Evolutionary conservation across 1,139 yeast species (phyloP).

Genomic region (Yamadazyma conglobata): DNA sequence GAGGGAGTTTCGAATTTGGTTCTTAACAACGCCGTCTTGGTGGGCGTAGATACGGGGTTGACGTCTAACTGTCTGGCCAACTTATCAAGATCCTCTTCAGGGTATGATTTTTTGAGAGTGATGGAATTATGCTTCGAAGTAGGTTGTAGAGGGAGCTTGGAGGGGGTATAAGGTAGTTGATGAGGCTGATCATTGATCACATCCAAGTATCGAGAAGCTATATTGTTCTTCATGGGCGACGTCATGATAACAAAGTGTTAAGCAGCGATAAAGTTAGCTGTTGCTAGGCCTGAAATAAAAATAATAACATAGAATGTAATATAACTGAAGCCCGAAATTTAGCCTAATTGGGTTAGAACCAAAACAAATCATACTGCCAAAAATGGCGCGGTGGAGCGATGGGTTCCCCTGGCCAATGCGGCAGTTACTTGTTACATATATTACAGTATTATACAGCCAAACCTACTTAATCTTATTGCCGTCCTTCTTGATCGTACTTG

Average conservation of each 20-base stretch:
- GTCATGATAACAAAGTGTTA: conserved; percentile 15
- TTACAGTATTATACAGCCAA: no score
- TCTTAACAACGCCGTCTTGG: conserved; percentile 29
- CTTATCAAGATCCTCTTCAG: conserved; percentile 36
- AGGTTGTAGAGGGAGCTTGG: conserved; percentile 31
- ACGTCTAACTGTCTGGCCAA: conserved; percentile 38
- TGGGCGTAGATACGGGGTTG: conserved; percentile 24
- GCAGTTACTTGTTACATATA: no score
- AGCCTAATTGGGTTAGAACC: no score
- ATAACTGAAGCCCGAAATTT: no score
- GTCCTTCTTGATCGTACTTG: conserved; percentile 16
- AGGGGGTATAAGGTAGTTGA: conserved; percentile 14
- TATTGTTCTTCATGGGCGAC: conserved; percentile 23
- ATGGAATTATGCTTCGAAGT: conserved; percentile 25
- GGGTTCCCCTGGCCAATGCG: no score
- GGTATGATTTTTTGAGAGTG: conserved; percentile 11
- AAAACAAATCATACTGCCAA: no score
- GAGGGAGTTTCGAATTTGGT: conserved; percentile 44
- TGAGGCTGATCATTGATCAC: conserved; percentile 21
- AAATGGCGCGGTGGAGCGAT: no score
- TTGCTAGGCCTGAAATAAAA: no score
- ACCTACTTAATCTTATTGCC: no score
- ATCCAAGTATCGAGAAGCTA: conserved; percentile 35
- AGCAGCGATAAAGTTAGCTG: no score
- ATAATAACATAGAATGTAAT: no score